These are phyloP conservation scores for Exophiala sp. DNA, from an alignment of 2,329 filamentous ascomycete genomes.

Conservation along the genomic window DNA sequence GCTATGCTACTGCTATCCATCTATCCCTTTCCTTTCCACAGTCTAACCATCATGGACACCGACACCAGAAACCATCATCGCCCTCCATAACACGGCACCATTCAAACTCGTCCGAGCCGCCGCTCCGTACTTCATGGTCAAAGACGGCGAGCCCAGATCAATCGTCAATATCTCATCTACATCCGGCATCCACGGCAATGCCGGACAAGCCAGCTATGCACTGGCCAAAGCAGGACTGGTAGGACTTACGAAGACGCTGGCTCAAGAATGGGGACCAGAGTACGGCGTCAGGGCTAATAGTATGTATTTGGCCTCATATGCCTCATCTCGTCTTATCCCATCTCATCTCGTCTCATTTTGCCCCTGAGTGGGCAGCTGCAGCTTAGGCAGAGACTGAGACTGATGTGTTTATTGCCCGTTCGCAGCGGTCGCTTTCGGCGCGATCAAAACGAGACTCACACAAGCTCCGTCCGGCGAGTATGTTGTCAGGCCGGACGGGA, in stretches of 20 bases:
- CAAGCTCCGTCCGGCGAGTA: slow-evolving; percentile 54
- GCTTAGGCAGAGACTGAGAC: too few species aligned
- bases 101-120: slow-evolving; percentile 76
- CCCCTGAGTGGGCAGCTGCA: too few species aligned
- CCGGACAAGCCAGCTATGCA: slow-evolving; percentile 80
- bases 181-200: slow-evolving; percentile 75
- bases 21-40: background rate
- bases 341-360: too few species aligned
- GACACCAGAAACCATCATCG: slow-evolving; percentile 67
- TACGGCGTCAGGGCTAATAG: slow-evolving; percentile 80
- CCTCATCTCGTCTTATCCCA: too few species aligned
- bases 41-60: too few species aligned
- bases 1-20: too few species aligned
- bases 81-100: slow-evolving; percentile 74
- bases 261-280: slow-evolving; percentile 72
- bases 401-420: too few species aligned
- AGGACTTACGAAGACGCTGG: slow-evolving; percentile 79
- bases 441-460: slow-evolving; percentile 72
- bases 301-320: slow-evolving; percentile 69
- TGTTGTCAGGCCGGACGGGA: slow-evolving; percentile 64
- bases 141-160: slow-evolving; percentile 68
- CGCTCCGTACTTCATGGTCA: slow-evolving; percentile 79
- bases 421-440: slow-evolving; percentile 62
- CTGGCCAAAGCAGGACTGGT: slow-evolving; percentile 76
- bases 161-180: slow-evolving; percentile 81